These are phyloP conservation scores for Pyrus bretschneideri DNA, from an alignment of 306 rosid species.

Conservation along the genomic window DNA sequence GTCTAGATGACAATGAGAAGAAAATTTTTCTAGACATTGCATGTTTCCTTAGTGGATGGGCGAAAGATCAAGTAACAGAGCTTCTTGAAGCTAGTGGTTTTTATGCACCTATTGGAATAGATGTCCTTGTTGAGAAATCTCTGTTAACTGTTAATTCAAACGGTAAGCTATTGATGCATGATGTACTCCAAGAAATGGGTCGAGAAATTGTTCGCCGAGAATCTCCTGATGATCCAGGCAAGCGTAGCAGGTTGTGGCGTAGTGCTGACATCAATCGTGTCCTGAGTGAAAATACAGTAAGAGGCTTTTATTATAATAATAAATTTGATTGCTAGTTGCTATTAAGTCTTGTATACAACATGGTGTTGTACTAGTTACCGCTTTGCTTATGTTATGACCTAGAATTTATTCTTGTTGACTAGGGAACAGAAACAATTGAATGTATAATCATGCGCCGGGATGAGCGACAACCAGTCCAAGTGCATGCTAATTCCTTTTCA, in stretches of 20 bases:
- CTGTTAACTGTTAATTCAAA: conserved; percentile 10
- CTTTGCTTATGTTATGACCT: background rate
- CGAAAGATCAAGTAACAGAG: conserved; percentile 1
- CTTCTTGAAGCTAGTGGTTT: conserved; percentile 1
- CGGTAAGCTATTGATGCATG: conserved; percentile 15
- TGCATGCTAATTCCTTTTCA: conserved; percentile 20
- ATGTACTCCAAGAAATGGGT: conserved; percentile 34
- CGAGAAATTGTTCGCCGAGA: conserved; percentile 18
- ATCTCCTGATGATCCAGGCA: background rate
- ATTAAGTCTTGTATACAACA: no score
- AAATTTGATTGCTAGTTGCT: background rate
- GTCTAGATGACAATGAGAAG: conserved; percentile 10
- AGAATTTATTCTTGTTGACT: no score
- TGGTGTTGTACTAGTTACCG: background rate
- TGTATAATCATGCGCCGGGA: background rate
- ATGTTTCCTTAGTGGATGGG: conserved; percentile 37
- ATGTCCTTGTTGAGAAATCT: conserved; percentile 31
- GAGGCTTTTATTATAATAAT: background rate
- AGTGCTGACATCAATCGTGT: conserved; percentile 10
- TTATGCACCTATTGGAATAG: conserved; percentile 24
- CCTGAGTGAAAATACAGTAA: conserved; percentile 9
- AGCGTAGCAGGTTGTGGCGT: conserved; percentile 18
- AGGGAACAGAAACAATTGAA: conserved; percentile 10
- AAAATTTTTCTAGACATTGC: conserved; percentile 18
- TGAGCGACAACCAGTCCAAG: background rate